These are phyloP conservation scores for Exophiala dermatitidis DNA, from an alignment of 2,329 filamentous ascomycete species.

Conservation along the genomic window DNA sequence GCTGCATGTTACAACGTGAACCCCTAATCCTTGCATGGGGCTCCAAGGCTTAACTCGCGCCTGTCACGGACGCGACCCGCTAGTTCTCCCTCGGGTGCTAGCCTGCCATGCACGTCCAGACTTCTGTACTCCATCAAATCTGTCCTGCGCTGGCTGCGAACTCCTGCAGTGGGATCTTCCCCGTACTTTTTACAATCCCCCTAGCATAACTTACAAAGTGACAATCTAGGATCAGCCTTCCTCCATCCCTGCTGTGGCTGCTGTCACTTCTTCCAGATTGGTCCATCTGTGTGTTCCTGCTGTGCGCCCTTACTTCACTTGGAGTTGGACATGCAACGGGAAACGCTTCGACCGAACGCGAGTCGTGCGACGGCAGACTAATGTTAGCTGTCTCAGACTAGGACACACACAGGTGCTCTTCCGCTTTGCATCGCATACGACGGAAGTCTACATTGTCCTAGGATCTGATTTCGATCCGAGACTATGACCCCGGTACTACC, in stretches of 20 bases:
- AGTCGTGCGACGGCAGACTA: conserved; percentile 21
- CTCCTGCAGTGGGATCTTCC: not conserved
- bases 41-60: not conserved
- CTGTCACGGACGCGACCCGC: too few species aligned
- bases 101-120: not conserved
- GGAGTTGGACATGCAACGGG: conserved; percentile 12
- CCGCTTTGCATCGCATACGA: not conserved
- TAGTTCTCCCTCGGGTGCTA: not conserved
- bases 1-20: conserved; percentile 1
- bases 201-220: too few species aligned
- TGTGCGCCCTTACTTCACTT: not conserved
- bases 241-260: not conserved
- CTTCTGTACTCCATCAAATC: not conserved
- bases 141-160: not conserved
- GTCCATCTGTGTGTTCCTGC: not conserved
- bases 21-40: conserved; percentile 2
- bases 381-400: conserved; percentile 21
- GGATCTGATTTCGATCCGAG: not conserved
- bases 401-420: not conserved
- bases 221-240: too few species aligned
- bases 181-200: not conserved
- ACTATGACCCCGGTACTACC: conserved; percentile 3
- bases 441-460: not conserved
- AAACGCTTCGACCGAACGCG: conserved; percentile 6
- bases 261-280: not conserved